Evolutionary conservation across 2,329 filamentous ascomycete species (phyloP).

Genomic region (Fusarium dlaminii): DNA sequence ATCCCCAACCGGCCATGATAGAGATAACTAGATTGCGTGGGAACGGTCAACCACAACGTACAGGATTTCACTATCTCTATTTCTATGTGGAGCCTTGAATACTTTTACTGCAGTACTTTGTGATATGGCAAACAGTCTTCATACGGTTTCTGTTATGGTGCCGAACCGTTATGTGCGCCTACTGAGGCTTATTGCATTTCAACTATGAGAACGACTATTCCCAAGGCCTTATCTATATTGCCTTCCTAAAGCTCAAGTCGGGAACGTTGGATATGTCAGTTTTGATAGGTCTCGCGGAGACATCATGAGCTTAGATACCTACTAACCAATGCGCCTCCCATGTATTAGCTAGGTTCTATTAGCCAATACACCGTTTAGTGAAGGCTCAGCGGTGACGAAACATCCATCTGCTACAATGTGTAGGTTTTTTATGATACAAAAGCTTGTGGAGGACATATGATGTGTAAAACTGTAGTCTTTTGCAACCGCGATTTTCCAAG

Average conservation of each 20-base stretch:
- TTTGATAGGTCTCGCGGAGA: not conserved
- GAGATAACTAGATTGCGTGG: not conserved
- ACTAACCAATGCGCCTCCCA: not conserved
- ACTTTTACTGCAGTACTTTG: not conserved
- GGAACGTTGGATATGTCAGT: not conserved
- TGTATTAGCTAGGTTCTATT: not conserved
- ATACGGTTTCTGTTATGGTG: not conserved
- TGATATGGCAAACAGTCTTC: not conserved
- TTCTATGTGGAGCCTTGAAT: not conserved
- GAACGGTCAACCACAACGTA: not conserved
- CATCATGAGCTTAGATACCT: not conserved
- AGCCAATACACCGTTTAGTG: not conserved
- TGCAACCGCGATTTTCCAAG: not conserved
- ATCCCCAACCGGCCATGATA: not conserved
- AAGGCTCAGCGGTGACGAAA: not conserved
- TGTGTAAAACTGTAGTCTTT: not conserved
- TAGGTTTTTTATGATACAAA: not conserved
- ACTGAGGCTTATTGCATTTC: not conserved
- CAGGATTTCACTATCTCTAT: not conserved
- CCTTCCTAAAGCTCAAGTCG: not conserved
- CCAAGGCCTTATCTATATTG: not conserved
- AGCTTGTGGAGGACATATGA: not conserved
- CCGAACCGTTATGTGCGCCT: not conserved
- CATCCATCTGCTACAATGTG: not conserved
- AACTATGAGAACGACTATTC: not conserved